Evolutionary conservation across 768 basidiomycete species (phyloP), one percentile per base, ranked within the genome.

Genomic region (Kwoniella dejecticola): DNA sequence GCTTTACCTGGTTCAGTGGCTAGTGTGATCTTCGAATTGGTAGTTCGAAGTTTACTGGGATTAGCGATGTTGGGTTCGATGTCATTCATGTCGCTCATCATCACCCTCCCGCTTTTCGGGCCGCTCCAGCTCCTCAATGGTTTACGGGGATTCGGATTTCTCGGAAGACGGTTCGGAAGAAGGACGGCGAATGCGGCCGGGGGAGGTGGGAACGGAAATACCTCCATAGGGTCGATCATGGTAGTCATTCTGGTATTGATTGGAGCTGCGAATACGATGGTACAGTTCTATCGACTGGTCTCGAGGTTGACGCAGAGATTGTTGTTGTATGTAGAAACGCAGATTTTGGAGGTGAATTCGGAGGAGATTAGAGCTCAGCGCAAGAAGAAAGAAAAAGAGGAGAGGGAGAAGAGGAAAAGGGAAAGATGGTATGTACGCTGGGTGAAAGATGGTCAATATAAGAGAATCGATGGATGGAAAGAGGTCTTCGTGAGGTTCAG

Each of bases 331-430:
- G 66, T 76, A 29, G 74, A 76, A 47, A 67, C 69, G 17, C 67
- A 69, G 52, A 71, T 76, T 15, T 48, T 76, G 26, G 74, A 76
- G 45, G 74, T 76, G 15, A 75, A 75, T 57, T 66, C 73, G 1
- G 62, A 64, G 8, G 71, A 73, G 7, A 31, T 53, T 1, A 17
- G 24, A 12, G 38, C 60, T 60, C 52, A 60, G 46, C 30, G 29
- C 19, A 19, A 21, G 5, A 21, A 24, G 23, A 33, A 64, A 52
- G 19, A 57, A 46, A 45, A 46, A 38, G 13, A 52, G 48, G 21
- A 52, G 57, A 40, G 49, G 30, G 27, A 38, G 17, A 19, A 53
- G 15, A 62, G 52, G 23, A 31, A 45, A 31, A 54, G 52, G 41
- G 41, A 36, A 30, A 23, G 29, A 19, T 71, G 72, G 68, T 63